Conservation (phyloP, 306 rosid species). For the Quercus variabilis region DNA sequence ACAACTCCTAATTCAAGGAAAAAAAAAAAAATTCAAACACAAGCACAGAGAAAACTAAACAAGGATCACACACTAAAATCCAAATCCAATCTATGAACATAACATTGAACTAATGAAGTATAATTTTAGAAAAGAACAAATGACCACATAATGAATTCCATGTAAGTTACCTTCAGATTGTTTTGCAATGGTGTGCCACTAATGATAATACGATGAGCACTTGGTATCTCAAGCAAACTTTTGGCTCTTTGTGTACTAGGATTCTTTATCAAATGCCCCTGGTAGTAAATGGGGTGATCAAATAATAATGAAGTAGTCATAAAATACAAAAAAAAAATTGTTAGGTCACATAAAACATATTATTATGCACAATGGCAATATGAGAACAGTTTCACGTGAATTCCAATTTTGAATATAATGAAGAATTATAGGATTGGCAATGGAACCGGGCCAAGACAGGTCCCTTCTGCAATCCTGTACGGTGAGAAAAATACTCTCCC, state of each 20-base stretch:
- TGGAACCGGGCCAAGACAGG: not conserved
- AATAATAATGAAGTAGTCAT: not conserved
- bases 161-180: slow-evolving; percentile 70
- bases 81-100: not conserved
- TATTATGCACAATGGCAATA: not conserved
- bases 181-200: slow-evolving; percentile 94
- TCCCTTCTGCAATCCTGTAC: not conserved
- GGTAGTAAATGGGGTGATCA: slow-evolving; percentile 20
- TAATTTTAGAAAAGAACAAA: not conserved
- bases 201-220: slow-evolving; percentile 78
- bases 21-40: slow-evolving; percentile 13
- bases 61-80: slow-evolving; percentile 13
- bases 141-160: not conserved
- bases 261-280: slow-evolving; percentile 96
- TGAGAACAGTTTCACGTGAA: not conserved
- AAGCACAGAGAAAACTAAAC: not conserved
- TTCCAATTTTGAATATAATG: not conserved
- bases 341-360: slow-evolving; percentile 11
- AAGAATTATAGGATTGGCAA: not conserved
- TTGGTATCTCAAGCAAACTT: slow-evolving; percentile 86
- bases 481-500: not conserved
- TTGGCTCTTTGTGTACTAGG: slow-evolving; percentile 95
- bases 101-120: not conserved
- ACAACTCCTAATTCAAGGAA: slow-evolving; percentile 59
- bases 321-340: not conserved